phyloP scores from a whole-genome alignment of 108 stramenopile species.

The Nannochloropsis gaditana region DNA sequence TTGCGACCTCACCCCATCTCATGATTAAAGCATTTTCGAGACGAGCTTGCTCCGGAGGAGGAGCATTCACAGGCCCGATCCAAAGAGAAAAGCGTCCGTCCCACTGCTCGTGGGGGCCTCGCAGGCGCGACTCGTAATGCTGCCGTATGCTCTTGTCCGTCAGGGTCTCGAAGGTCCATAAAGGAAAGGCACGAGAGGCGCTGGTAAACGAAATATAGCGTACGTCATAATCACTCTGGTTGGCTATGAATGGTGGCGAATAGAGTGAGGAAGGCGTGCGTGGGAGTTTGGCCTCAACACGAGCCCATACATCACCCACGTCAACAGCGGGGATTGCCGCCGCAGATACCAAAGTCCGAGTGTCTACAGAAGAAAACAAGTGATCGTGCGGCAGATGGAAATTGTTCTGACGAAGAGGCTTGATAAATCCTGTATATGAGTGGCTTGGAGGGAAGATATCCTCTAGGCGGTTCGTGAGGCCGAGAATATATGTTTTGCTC shows the following conservation, averaged over 20 bases:
- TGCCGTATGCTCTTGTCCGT: not conserved
- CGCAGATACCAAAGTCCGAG: not conserved
- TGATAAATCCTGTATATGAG: slow-evolving; percentile 10
- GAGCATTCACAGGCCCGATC: not conserved
- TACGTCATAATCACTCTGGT: not conserved
- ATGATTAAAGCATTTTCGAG: not conserved
- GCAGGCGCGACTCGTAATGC: not conserved
- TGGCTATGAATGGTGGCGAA: not conserved
- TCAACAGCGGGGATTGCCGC: not conserved
- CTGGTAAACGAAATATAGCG: not conserved
- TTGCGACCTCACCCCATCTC: not conserved
- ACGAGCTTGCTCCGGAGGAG: not conserved
- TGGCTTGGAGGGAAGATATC: not conserved
- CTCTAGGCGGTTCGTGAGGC: not conserved
- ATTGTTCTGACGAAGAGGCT: not conserved
- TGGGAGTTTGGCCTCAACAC: not conserved
- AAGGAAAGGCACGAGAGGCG: not conserved
- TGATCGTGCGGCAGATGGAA: not conserved
- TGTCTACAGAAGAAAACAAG: not conserved
- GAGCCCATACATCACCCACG: not conserved
- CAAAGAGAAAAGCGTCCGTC: not conserved
- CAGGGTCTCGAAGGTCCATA: not conserved
- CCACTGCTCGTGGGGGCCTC: not conserved
- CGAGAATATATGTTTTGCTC: not conserved
- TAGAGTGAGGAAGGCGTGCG: not conserved